Evolutionary conservation across 495 filamentous ascomycete genomes (phyloP).

Genomic region (Trichoderma asperelloides): DNA sequence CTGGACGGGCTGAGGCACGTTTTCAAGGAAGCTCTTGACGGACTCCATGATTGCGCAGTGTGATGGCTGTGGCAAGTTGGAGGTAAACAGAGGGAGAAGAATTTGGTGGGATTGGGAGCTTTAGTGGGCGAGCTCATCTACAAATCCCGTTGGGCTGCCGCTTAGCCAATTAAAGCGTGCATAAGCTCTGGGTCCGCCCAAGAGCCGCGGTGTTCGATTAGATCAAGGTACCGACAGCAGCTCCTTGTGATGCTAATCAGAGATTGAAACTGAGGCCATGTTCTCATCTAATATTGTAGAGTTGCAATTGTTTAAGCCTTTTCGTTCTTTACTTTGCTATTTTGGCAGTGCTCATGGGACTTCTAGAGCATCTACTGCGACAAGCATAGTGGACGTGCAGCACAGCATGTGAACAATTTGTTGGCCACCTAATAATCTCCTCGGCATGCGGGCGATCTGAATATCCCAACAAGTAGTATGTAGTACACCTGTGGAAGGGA

Average conservation of each 20-base stretch:
- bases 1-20: constrained; percentile 28
- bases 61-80: neutral
- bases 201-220: neutral
- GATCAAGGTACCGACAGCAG: too few species aligned
- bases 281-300: neutral
- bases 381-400: too few species aligned
- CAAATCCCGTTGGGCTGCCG: neutral
- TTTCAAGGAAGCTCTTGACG: constrained; percentile 24
- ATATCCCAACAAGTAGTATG: too few species aligned
- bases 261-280: constrained; percentile 4
- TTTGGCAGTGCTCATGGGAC: too few species aligned
- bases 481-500: too few species aligned
- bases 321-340: too few species aligned
- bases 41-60: constrained; percentile 22
- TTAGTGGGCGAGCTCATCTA: neutral
- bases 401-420: neutral
- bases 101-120: neutral
- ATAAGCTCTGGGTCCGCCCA: neutral
- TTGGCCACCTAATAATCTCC: too few species aligned
- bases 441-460: too few species aligned
- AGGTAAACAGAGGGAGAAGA: neutral
- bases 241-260: neutral
- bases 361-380: too few species aligned
- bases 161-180: neutral
- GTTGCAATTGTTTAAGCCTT: neutral